Percentiles rank a stretch among this genome's conserved stretches.
These are phyloP conservation scores for Termitomyces sp. DNA, from an alignment of 1,284 basidiomycete species.

Conservation along the genomic window DNA sequence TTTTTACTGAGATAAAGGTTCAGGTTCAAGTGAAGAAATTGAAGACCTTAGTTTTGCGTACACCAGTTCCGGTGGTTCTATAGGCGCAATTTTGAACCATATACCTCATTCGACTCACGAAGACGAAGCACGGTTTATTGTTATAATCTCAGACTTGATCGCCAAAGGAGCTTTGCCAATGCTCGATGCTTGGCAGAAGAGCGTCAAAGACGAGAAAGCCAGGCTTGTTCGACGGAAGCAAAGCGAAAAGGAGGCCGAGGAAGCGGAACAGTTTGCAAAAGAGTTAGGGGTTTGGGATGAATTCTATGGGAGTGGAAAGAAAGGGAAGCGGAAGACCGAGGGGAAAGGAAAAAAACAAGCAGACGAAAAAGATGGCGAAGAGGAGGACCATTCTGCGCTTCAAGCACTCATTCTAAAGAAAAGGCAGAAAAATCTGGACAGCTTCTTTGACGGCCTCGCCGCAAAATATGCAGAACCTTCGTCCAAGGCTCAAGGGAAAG, in stretches of 20 bases:
- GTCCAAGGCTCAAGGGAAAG: slow-evolving; percentile 40
- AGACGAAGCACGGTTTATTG: slow-evolving; percentile 81
- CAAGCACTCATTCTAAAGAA: slow-evolving; percentile 80
- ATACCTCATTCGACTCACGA: slow-evolving; percentile 80
- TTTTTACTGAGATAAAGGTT: slow-evolving; percentile 1
- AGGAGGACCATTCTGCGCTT: slow-evolving; percentile 60
- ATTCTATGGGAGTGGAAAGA: slow-evolving; percentile 82
- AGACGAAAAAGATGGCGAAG: slow-evolving; percentile 44
- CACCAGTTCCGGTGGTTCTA: slow-evolving; percentile 57
- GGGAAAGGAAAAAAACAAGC: slow-evolving; percentile 49
- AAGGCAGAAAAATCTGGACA: slow-evolving; percentile 60
- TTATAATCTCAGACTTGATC: slow-evolving; percentile 68
- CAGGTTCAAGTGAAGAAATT: slow-evolving; percentile 81
- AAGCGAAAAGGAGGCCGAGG: slow-evolving; percentile 72
- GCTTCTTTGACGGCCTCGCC: slow-evolving; percentile 74
- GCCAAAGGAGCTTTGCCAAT: slow-evolving; percentile 51
- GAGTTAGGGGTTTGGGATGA: slow-evolving; percentile 94
- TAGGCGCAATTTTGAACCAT: slow-evolving; percentile 75
- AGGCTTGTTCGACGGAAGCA: slow-evolving; percentile 69
- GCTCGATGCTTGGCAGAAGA: slow-evolving; percentile 64
- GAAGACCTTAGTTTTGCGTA: slow-evolving; percentile 78
- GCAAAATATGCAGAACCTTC: slow-evolving; percentile 70
- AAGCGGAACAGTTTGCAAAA: slow-evolving; percentile 82
- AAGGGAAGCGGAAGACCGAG: slow-evolving; percentile 56
- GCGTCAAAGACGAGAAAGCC: slow-evolving; percentile 74